Evolutionary conservation across 352 stramenopile genomes (phyloP).

Genomic region (Pythium monospermum): DNA sequence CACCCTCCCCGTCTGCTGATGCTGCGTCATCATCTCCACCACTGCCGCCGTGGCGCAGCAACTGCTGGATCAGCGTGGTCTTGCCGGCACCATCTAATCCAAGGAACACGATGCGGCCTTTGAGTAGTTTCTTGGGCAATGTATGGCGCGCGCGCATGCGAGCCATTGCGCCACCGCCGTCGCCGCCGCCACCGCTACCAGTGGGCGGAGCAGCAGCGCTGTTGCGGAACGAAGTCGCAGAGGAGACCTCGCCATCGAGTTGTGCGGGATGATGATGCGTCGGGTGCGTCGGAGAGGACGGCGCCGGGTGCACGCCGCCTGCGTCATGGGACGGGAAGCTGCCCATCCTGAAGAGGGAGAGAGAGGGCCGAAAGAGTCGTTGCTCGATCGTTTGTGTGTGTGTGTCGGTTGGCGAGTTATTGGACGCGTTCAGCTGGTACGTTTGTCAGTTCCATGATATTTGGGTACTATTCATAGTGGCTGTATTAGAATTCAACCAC

Average conservation of each 20-base stretch:
- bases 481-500: too few relatives aligned
- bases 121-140: constrained; percentile 32
- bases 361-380: too few relatives aligned
- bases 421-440: too few relatives aligned
- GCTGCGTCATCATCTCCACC: constrained; percentile 21
- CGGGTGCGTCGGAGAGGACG: neutral
- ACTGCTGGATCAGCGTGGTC: constrained; percentile 44
- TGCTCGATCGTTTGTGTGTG: too few relatives aligned
- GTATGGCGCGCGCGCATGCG: constrained; percentile 17
- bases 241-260: too few relatives aligned
- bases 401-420: neutral
- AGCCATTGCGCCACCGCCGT: neutral
- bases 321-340: constrained; percentile 38
- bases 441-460: too few relatives aligned
- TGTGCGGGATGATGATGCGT: neutral
- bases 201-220: too few relatives aligned
- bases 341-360: constrained; percentile 32
- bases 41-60: constrained; percentile 24
- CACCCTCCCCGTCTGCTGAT: neutral
- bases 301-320: constrained; percentile 11
- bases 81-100: constrained; percentile 57
- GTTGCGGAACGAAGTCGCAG: too few relatives aligned
- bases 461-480: too few relatives aligned
- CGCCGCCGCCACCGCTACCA: neutral
- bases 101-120: constrained; percentile 41